phyloP scores from a whole-genome alignment of 805 yeast genomes.

The Starmerella etchellsii region DNA sequence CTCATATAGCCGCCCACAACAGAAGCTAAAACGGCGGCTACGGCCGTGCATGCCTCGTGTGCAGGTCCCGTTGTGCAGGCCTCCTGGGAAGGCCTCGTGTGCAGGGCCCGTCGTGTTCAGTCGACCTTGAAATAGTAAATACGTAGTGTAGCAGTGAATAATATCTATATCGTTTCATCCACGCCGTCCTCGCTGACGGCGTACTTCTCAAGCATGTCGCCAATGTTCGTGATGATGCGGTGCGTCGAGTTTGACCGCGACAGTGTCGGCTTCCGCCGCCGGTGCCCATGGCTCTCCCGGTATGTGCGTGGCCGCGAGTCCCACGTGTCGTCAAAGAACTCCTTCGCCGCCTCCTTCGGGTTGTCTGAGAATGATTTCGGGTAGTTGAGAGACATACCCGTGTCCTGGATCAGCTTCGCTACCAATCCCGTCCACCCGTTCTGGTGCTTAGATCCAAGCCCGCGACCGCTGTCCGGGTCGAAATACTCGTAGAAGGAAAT shows the following conservation, averaged over 20 bases:
- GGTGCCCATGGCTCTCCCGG: conserved; percentile 16
- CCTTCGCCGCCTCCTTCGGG: conserved; percentile 26
- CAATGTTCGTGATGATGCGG: conserved; percentile 19
- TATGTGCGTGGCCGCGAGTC: conserved; percentile 14
- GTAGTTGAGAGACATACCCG: conserved; percentile 51
- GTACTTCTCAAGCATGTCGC: conserved; percentile 17
- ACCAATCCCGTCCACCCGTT: conserved; percentile 94
- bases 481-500: conserved; percentile 78
- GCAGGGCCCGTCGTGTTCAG: no score
- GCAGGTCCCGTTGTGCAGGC: no score
- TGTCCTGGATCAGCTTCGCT: conserved; percentile 79
- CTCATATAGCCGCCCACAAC: no score
- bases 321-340: conserved; percentile 28
- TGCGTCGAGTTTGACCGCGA: conserved; percentile 14
- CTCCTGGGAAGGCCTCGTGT: no score
- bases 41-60: no score
- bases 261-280: conserved; percentile 14
- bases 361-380: conserved; percentile 24
- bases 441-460: conserved; percentile 86
- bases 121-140: no score
- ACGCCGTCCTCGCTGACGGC: conserved; percentile 17
- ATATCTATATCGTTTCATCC: conserved; percentile 12
- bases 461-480: conserved; percentile 90
- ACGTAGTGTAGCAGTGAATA: no score
- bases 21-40: no score